phyloP scores from a whole-genome alignment of 2,329 filamentous ascomycete species.

The Septoria linicola region DNA sequence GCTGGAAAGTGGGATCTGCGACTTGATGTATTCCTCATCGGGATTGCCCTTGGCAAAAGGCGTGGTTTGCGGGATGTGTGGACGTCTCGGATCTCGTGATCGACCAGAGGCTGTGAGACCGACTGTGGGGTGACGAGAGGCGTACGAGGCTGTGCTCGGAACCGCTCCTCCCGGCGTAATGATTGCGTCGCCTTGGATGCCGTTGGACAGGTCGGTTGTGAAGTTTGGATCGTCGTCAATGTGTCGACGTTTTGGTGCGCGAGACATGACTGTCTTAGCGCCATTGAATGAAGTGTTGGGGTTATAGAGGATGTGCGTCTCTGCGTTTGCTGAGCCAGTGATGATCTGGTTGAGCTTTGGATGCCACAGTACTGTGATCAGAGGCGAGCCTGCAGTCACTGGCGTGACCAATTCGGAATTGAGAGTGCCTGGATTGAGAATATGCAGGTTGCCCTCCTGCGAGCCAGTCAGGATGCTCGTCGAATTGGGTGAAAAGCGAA shows the following conservation, averaged over 20 bases:
- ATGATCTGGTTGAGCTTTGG: slow-evolving; percentile 93
- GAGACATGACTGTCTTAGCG: slow-evolving; percentile 85
- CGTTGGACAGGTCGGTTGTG: slow-evolving; percentile 78
- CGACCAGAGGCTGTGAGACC: slow-evolving; percentile 77
- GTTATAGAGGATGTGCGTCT: slow-evolving; percentile 87
- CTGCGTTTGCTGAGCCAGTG: slow-evolving; percentile 86
- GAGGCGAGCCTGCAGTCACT: slow-evolving; percentile 77
- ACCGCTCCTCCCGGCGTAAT: slow-evolving; percentile 54
- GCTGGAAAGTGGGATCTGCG: slow-evolving; percentile 82
- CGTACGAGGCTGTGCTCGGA: slow-evolving; percentile 46
- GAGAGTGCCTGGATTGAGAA: slow-evolving; percentile 89
- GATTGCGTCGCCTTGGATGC: slow-evolving; percentile 80
- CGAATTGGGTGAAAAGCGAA: slow-evolving; percentile 82
- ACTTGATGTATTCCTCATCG: slow-evolving; percentile 82
- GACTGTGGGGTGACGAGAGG: slow-evolving; percentile 64
- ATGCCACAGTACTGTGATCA: slow-evolving; percentile 89
- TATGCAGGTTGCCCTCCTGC: slow-evolving; percentile 79
- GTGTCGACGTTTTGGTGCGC: slow-evolving; percentile 90
- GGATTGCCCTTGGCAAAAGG: slow-evolving; percentile 89
- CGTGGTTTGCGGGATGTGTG: slow-evolving; percentile 79
- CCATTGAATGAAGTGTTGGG: slow-evolving; percentile 78
- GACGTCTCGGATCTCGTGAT: slow-evolving; percentile 75
- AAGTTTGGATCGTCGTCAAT: slow-evolving; percentile 88
- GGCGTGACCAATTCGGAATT: slow-evolving; percentile 80
- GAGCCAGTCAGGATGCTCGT: slow-evolving; percentile 88